Evolutionary conservation across 768 basidiomycete species (phyloP).

Genomic region (Phanerodontia chrysosporium): DNA sequence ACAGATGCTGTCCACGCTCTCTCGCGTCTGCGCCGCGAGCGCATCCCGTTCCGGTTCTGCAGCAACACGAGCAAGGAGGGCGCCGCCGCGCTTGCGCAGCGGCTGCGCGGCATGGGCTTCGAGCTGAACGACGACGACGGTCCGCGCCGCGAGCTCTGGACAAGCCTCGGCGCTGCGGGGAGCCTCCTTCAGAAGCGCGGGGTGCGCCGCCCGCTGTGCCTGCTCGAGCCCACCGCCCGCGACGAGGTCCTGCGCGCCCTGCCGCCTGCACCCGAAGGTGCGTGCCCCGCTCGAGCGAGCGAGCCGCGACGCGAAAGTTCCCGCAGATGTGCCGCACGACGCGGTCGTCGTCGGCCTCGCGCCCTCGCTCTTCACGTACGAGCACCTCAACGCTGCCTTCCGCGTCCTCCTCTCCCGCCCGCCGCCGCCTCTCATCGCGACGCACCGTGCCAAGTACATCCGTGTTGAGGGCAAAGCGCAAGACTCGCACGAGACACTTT

Average conservation of each 20-base stretch:
- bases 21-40: slow-evolving; percentile 22
- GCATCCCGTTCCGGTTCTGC: slow-evolving; percentile 47
- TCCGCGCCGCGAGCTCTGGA: slow-evolving; percentile 61
- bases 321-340: slow-evolving; percentile 21
- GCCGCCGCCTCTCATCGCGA: slow-evolving; percentile 44
- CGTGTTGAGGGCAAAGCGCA: slow-evolving; percentile 27
- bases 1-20: slow-evolving; percentile 45
- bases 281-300: not conserved
- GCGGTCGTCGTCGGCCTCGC: slow-evolving; percentile 37
- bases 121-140: slow-evolving; percentile 26
- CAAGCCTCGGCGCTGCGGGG: slow-evolving; percentile 59
- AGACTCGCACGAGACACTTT: slow-evolving; percentile 35
- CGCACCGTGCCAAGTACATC: slow-evolving; percentile 55
- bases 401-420: slow-evolving; percentile 41
- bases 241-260: slow-evolving; percentile 34
- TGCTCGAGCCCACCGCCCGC: slow-evolving; percentile 48
- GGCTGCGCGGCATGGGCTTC: slow-evolving; percentile 48
- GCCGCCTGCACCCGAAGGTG: not conserved
- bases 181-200: slow-evolving; percentile 36
- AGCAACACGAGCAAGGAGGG: slow-evolving; percentile 72
- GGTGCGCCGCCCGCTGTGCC: slow-evolving; percentile 49
- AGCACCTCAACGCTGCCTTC: slow-evolving; percentile 57
- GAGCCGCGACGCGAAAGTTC: not conserved
- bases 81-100: slow-evolving; percentile 35
- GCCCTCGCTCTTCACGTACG: slow-evolving; percentile 30